phyloP scores from a whole-genome alignment of 768 basidiomycete species.

The Mycena capillaripes region DNA sequence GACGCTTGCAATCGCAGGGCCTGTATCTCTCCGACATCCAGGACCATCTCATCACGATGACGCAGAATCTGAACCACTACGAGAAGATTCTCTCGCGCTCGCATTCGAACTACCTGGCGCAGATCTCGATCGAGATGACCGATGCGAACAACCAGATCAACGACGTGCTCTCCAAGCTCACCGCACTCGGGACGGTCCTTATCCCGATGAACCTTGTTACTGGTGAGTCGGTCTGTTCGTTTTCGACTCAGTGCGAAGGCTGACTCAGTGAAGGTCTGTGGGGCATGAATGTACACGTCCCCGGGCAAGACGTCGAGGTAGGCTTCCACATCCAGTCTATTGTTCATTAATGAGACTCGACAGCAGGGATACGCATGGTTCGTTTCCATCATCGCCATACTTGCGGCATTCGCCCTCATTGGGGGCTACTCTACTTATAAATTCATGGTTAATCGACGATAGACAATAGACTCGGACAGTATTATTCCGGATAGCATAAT shows the following conservation, averaged over 20 bases:
- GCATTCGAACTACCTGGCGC: slow-evolving; percentile 98
- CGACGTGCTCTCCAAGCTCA: slow-evolving; percentile 96
- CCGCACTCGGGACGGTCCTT: slow-evolving; percentile 96
- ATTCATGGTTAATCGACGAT: slow-evolving; percentile 70
- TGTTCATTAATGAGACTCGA: not conserved
- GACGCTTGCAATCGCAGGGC: slow-evolving; percentile 64
- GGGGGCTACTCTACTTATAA: slow-evolving; percentile 87
- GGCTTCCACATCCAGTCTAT: slow-evolving; percentile 36
- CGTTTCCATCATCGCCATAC: slow-evolving; percentile 82
- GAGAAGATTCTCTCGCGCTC: slow-evolving; percentile 99
- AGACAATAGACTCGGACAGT: slow-evolving; percentile 14
- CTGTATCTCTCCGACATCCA: slow-evolving; percentile 93
- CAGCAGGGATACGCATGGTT: slow-evolving; percentile 83
- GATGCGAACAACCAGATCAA: slow-evolving; percentile 99
- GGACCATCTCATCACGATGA: slow-evolving; percentile 99
- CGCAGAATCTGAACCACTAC: slow-evolving; percentile 99
- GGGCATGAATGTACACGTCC: slow-evolving; percentile 99
- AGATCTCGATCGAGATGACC: slow-evolving; percentile 99
- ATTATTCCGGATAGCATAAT: slow-evolving; percentile 31
- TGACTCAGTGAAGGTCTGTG: slow-evolving; percentile 72
- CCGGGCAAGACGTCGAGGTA: slow-evolving; percentile 78
- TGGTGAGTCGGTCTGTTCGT: slow-evolving; percentile 58
- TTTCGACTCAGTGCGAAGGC: not conserved
- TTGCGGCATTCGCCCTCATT: slow-evolving; percentile 85
- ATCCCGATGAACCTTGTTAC: slow-evolving; percentile 98